Evolutionary conservation across 805 yeast genomes (phyloP), one percentile per base, ranked within the genome.

Genomic region (Candida mattraensis): DNA sequence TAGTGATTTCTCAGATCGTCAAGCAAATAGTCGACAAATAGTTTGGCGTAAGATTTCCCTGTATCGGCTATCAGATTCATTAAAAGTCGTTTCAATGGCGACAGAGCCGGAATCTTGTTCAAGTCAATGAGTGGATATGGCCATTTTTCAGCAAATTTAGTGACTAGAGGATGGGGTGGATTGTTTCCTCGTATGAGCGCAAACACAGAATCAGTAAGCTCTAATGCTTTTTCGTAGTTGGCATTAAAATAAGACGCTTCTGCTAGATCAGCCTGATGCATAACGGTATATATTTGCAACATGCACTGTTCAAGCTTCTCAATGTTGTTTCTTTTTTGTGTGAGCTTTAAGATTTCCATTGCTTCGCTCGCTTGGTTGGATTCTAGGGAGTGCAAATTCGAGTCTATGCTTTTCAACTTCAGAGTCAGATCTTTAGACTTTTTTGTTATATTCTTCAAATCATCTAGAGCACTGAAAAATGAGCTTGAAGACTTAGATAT

Each of bases 401-500:
- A 39, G 23, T 69, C 64, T n/a, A 89, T 60, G 0, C 55, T 51
- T 20, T 69, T 56, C 30, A 82, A 65, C 24, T 70, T 64, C 5
- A 58, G 54, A 0, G 82, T 64, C 16, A 88, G 72, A 9, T 58
- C 55, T 9, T 66, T 61, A 3, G 89, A 76, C 43, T 74, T 75
- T 2, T 59, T 53, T 30, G 80, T 75, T 22, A 89, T 78, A 6
- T 66, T 68, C 49, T 80, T 79, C 38, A 93, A 72, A 44, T 87
- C 95, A 35, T 80, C 86, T 36, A 94, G 65, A 0, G 96, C 89
- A 33, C 78, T 78, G 61, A 88, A 88, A 54, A 93, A 91, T 6
- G 89, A 80, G 35, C 79, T 78, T 0, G 96, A 86, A 0, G 96
- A 83, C 45, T 76, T 75, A 3, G 95, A 83, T 20, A 93, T 87